phyloP scores from a whole-genome alignment of 163 green algal species.

The Trebouxiophyceae sp. region DNA sequence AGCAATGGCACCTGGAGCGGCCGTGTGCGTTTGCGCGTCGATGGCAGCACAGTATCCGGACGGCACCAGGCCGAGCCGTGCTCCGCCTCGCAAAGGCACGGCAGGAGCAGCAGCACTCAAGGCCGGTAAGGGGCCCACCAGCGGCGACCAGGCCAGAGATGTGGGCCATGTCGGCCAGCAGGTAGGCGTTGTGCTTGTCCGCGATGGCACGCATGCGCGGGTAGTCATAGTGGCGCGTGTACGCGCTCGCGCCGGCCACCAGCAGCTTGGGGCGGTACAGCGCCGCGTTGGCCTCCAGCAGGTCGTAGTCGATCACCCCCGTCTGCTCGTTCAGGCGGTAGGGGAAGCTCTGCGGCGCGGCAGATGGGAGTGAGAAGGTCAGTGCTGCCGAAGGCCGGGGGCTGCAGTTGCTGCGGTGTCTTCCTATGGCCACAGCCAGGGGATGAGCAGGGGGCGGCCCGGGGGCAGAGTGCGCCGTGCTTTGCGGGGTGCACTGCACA shows the following conservation, averaged over 20 bases:
- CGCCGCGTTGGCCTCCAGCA: slow-evolving; percentile 70
- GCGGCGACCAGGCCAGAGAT: slow-evolving; percentile 89
- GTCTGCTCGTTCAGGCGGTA: slow-evolving; percentile 94
- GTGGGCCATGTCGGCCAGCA: slow-evolving; percentile 98
- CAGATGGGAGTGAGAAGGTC: no score
- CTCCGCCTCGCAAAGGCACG: no score
- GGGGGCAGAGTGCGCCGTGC: no score
- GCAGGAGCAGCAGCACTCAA: no score
- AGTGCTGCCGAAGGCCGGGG: no score
- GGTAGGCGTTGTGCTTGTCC: slow-evolving; percentile 64
- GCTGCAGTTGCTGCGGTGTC: neutral
- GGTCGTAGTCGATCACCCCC: slow-evolving; percentile 95
- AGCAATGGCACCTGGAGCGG: no score
- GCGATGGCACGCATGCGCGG: slow-evolving; percentile 81
- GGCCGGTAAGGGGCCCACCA: slow-evolving; percentile 35
- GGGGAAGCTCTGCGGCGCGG: slow-evolving; percentile 74
- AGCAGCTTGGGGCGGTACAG: slow-evolving; percentile 94
- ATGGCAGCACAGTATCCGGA: no score
- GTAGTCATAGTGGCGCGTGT: slow-evolving; percentile 96
- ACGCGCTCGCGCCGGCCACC: slow-evolving; percentile 86
- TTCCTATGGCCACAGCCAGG: no score
- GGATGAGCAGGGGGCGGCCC: no score
- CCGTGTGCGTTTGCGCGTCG: no score
- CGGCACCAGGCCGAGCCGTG: no score
- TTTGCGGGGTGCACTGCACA: no score